Evolutionary conservation across 768 basidiomycete genomes (phyloP).

Genomic region (Podaxis mareebaensis): DNA sequence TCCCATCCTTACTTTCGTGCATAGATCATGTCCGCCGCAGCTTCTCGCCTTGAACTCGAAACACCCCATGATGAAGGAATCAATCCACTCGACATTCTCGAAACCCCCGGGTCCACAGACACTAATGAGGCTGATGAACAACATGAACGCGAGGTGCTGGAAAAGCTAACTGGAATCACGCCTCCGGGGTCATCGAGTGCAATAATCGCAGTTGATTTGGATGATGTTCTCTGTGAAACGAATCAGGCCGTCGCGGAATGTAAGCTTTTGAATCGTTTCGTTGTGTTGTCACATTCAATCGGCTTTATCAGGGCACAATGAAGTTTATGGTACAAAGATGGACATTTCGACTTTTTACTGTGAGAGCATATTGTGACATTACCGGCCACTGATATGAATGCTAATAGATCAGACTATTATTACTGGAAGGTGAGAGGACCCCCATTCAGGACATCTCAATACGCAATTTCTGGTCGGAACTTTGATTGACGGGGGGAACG

Average conservation of each 20-base stretch:
- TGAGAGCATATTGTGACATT: constrained; percentile 28
- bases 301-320: constrained; percentile 61
- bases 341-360: constrained; percentile 60
- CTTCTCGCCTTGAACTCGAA: constrained; percentile 25
- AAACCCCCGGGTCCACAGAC: background rate
- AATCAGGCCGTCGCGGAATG: constrained; percentile 59
- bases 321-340: constrained; percentile 56
- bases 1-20: background rate
- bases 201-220: constrained; percentile 64
- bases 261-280: constrained; percentile 30
- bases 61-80: background rate
- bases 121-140: background rate
- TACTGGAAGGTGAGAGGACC: constrained; percentile 62
- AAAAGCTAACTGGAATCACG: constrained; percentile 15
- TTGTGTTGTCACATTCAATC: background rate
- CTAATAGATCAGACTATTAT: constrained; percentile 53
- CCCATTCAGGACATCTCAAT: background rate
- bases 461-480: background rate
- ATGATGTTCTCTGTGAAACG: constrained; percentile 69
- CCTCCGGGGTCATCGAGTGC: constrained; percentile 31
- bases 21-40: constrained; percentile 31
- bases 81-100: background rate
- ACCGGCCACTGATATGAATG: background rate
- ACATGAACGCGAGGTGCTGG: constrained; percentile 18
- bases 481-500: background rate